Evolutionary conservation across 129 eudicot genomes (phyloP).

Genomic region (Escallonia rubra): DNA sequence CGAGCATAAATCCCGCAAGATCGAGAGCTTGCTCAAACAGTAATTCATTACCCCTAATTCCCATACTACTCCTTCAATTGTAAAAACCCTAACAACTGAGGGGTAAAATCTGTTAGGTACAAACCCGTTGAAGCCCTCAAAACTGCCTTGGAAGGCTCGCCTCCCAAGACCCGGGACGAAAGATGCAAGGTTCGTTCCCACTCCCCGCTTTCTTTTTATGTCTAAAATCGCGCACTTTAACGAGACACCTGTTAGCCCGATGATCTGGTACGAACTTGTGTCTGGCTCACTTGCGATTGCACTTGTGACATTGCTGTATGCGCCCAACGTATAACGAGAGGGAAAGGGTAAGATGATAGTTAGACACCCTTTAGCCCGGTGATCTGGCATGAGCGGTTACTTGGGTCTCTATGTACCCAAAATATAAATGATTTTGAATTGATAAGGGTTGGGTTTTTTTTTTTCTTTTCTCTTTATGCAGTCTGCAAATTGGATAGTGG

Average conservation of each 20-base stretch:
- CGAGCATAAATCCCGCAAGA: constrained; percentile 89
- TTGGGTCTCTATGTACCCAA: too few species aligned
- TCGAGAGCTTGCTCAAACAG: constrained; percentile 88
- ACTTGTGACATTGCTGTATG: too few species aligned
- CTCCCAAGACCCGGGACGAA: constrained; percentile 80
- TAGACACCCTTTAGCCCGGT: too few species aligned
- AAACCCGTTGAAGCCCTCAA: constrained; percentile 85
- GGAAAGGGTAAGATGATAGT: too few species aligned
- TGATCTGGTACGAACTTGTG: too few species aligned
- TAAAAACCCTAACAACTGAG: constrained; percentile 1
- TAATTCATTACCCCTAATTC: too few species aligned
- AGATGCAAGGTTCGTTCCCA: constrained; percentile 63
- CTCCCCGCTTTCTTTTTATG: background rate
- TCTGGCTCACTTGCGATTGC: too few species aligned
- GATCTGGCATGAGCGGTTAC: too few species aligned
- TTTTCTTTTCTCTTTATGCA: constrained; percentile 16
- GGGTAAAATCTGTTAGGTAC: constrained; percentile 35
- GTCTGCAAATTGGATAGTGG: constrained; percentile 97
- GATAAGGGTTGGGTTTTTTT: background rate
- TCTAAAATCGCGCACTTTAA: background rate
- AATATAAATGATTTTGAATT: background rate
- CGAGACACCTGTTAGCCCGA: too few species aligned
- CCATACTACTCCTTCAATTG: background rate
- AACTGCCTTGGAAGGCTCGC: constrained; percentile 88
- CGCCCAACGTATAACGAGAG: too few species aligned